Evolutionary conservation across 2,329 filamentous ascomycete genomes (phyloP).

Genomic region (Pestalotiopsis fici): DNA sequence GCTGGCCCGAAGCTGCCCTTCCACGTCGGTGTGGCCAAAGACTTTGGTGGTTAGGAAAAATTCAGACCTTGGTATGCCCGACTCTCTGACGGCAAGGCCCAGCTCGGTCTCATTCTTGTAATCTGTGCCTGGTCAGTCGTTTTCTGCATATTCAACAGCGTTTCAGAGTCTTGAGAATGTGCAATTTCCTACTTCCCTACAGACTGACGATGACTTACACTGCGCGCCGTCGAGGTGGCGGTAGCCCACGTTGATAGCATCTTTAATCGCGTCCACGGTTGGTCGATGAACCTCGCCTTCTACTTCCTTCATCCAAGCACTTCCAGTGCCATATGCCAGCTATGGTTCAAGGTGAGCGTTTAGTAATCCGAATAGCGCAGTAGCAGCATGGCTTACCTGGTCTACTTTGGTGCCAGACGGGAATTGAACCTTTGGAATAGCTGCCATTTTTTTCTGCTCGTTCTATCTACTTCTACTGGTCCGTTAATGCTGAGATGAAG

Average conservation of each 20-base stretch:
- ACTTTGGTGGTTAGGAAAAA: slow-evolving; percentile 68
- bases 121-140: slow-evolving; percentile 29
- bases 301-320: neutral
- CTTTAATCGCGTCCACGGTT: slow-evolving; percentile 1
- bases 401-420: neutral
- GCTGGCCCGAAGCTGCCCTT: slow-evolving; percentile 55
- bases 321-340: slow-evolving; percentile 2
- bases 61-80: slow-evolving; percentile 61
- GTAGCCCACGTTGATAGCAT: neutral
- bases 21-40: slow-evolving; percentile 40
- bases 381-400: neutral
- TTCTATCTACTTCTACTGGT: neutral
- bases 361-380: too few relatives aligned
- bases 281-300: slow-evolving; percentile 1
- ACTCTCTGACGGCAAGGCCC: slow-evolving; percentile 67
- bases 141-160: neutral
- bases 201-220: neutral
- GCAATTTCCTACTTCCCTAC: neutral
- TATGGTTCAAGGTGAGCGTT: neutral
- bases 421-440: neutral
- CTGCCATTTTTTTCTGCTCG: neutral
- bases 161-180: neutral
- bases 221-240: slow-evolving; percentile 6
- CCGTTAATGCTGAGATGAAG: fast-evolving
- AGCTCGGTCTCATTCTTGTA: slow-evolving; percentile 69